Percentiles rank a stretch among this genome's conserved stretches.
Conservation (phyloP, 495 filamentous ascomycete genomes). For the Trichoderma erinaceum region DNA sequence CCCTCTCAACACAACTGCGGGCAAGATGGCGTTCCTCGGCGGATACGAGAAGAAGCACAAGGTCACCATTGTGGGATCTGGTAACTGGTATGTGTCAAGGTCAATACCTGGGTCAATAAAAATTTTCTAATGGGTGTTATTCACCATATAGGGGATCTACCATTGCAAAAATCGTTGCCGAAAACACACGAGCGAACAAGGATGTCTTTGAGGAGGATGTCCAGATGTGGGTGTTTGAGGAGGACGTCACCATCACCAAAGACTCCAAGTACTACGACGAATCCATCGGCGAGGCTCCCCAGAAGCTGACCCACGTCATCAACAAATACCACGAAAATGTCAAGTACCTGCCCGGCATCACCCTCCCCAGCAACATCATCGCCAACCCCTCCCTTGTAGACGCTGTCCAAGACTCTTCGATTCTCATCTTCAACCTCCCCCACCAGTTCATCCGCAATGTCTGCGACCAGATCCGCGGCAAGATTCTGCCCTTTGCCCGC, state of each 20-base stretch:
- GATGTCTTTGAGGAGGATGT: slow-evolving; percentile 81
- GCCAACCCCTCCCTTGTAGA: slow-evolving; percentile 84
- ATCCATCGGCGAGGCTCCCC: slow-evolving; percentile 46
- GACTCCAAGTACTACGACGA: slow-evolving; percentile 54
- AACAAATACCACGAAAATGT: slow-evolving; percentile 92
- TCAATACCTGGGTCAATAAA: background rate
- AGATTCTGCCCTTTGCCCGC: slow-evolving; percentile 85
- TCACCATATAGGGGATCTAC: slow-evolving; percentile 56
- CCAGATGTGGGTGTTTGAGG: slow-evolving; percentile 97
- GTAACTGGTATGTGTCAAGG: slow-evolving; percentile 68
- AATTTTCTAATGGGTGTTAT: slow-evolving; percentile 41
- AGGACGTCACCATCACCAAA: slow-evolving; percentile 69
- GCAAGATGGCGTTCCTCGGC: slow-evolving; percentile 23
- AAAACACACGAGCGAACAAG: slow-evolving; percentile 73
- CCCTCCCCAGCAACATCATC: slow-evolving; percentile 77
- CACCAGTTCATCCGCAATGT: slow-evolving; percentile 94
- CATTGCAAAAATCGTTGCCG: slow-evolving; percentile 93
- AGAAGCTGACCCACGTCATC: slow-evolving; percentile 86
- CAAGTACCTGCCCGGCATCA: slow-evolving; percentile 87
- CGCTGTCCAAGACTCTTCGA: slow-evolving; percentile 72
- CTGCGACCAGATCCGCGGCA: slow-evolving; percentile 76
- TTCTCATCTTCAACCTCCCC: slow-evolving; percentile 94
- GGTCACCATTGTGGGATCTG: slow-evolving; percentile 88
- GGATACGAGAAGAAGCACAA: slow-evolving; percentile 67
- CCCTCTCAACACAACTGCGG: background rate